phyloP scores from a whole-genome alignment of 257 asterid genomes.

The Cruciata laevipes region DNA sequence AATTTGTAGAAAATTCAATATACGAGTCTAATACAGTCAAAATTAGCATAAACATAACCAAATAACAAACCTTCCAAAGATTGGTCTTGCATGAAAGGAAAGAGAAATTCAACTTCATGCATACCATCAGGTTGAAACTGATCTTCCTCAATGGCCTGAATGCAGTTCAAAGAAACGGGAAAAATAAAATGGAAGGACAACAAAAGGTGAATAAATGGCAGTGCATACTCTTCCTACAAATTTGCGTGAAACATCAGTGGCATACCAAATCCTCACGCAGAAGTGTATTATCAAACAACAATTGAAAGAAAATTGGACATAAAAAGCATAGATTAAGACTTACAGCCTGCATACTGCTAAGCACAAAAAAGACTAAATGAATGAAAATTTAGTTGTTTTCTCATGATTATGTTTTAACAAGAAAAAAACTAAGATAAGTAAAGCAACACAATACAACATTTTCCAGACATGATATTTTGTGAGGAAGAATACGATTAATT shows the following conservation, averaged over 20 bases:
- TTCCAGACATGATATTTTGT: neutral
- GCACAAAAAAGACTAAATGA: neutral
- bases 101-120: conserved; percentile 84
- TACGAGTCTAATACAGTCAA: neutral
- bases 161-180: conserved; percentile 2
- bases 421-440: neutral
- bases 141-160: conserved; percentile 64
- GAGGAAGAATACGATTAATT: neutral
- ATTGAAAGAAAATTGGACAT: neutral
- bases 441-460: neutral
- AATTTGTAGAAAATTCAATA: neutral
- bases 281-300: neutral
- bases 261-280: neutral
- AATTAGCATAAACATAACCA: neutral
- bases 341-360: too few relatives aligned
- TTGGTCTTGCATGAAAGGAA: conserved; percentile 68
- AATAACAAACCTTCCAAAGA: conserved; percentile 55
- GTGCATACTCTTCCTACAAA: neutral
- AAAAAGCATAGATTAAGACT: neutral
- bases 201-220: neutral
- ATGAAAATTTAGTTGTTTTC: too few relatives aligned
- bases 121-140: conserved; percentile 43
- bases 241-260: neutral
- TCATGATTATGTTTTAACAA: neutral
- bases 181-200: neutral